phyloP scores from a whole-genome alignment of 1,139 yeast genomes.

The Geotrichum europaeum region DNA sequence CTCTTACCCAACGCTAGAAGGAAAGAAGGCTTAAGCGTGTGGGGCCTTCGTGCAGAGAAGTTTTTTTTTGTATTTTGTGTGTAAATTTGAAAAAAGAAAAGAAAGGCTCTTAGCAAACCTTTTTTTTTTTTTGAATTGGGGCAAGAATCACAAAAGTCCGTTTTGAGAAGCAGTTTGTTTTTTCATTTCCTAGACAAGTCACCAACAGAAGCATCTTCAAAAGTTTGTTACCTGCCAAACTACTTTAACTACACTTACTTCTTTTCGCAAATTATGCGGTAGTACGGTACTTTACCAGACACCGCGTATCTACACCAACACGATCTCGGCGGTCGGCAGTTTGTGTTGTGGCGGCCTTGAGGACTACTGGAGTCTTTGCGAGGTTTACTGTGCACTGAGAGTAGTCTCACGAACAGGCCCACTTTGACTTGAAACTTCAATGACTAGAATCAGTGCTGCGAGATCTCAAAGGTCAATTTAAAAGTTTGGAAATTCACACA shows the following conservation, averaged over 20 bases:
- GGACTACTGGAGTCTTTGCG: not conserved
- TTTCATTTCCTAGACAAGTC: not conserved
- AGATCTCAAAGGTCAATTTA: not conserved
- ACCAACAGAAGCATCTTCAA: not conserved
- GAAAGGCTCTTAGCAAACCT: not conserved
- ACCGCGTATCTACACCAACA: not conserved
- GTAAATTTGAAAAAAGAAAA: not conserved
- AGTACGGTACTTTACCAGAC: not conserved
- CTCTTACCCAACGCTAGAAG: not conserved
- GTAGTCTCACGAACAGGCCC: not conserved
- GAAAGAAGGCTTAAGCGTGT: not conserved
- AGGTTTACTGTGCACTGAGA: not conserved
- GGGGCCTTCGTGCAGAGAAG: not conserved
- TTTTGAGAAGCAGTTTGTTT: not conserved
- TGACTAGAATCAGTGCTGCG: no score
- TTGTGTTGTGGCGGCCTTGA: not conserved
- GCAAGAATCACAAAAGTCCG: not conserved
- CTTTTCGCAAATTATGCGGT: not conserved
- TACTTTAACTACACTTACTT: not conserved
- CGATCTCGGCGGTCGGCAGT: not conserved
- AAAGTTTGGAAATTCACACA: not conserved
- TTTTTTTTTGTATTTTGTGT: not conserved
- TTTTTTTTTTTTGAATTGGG: not conserved
- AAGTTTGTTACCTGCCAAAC: not conserved
- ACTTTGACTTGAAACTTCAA: no score